Base-by-base conservation (phyloP, 2,329 filamentous ascomycete genomes). In the Aspergillus caelatus region DNA sequence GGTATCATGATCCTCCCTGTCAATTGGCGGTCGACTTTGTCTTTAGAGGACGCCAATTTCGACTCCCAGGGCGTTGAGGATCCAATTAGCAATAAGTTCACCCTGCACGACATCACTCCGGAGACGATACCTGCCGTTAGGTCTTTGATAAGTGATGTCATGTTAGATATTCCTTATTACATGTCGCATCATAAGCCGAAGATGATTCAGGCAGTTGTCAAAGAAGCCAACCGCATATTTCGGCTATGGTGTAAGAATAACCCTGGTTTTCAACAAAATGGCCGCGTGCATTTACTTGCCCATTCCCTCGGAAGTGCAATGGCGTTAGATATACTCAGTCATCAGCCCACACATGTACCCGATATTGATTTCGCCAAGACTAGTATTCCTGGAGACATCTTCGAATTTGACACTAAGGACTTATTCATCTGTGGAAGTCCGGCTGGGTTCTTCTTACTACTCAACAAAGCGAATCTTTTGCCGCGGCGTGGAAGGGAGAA, bases 101-200 rank as follows among this genome's bases (percentile, higher is more conserved):
- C 83, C 0, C 83, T 99, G 16, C 91, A 94, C 70, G 94, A 98
- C 70, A 97, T 99, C 68, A 97, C 96, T 6, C 94, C 93, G 1
- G 87, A 89, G 48, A 95, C 92, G 0, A 92, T 99, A 34, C 94
- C 94, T 0, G 93, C 92, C 0, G 91, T 99, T n/a, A 89, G 95
- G 53, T 92, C 91, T 73, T 88, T 99, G 74, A 96, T 99, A 65
- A 96, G 92, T 48, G 95, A 99, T 76, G 93, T 99, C 70, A 97
- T 99, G 93, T 90, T 98, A 57, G 95, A 99, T 75, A 94, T 99
- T 57, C 95, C 95, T 0, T 98, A 97, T 75, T 99, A 98, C 79
- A 89, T 99, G 80, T 98, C 94, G 0, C 91, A 96, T 63, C 94
- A 98, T 79, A 97, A 98, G 72, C 87, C 90, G 4, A 97, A 93